phyloP scores from a whole-genome alignment of 805 yeast genomes.

The Lachancea quebecensis region DNA sequence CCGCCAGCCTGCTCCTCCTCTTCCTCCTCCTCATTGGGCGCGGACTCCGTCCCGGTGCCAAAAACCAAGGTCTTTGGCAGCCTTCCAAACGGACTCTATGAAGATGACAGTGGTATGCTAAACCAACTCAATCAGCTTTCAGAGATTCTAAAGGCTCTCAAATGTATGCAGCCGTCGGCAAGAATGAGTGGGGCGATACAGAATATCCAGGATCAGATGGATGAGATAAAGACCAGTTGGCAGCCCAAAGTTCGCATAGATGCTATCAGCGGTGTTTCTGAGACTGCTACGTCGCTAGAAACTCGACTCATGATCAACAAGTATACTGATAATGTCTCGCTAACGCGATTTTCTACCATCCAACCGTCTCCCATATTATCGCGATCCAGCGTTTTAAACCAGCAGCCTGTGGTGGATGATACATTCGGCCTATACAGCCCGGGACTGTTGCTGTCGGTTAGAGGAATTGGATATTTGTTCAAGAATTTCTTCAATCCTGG shows the following conservation, averaged over 20 bases:
- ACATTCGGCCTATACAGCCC: slow-evolving; percentile 29
- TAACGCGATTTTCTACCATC: slow-evolving; percentile 18
- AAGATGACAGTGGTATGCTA: slow-evolving; percentile 17
- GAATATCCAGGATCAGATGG: slow-evolving; percentile 14
- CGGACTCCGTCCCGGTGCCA: no score
- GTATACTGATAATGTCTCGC: slow-evolving; percentile 17
- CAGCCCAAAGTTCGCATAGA: slow-evolving; percentile 17
- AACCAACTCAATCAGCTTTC: slow-evolving; percentile 12
- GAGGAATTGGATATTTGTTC: slow-evolving; percentile 26
- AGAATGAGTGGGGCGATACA: slow-evolving; percentile 11
- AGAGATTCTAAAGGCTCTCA: background rate
- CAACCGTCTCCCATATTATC: slow-evolving; percentile 6
- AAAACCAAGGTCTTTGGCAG: background rate
- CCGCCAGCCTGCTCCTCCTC: no score
- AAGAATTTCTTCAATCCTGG: slow-evolving; percentile 11
- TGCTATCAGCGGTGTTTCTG: background rate
- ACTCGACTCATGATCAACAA: slow-evolving; percentile 25
- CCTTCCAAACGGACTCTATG: slow-evolving; percentile 14
- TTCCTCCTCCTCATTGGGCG: no score
- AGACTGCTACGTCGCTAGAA: slow-evolving; percentile 19
- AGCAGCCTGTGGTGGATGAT: slow-evolving; percentile 25
- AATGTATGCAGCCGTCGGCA: background rate
- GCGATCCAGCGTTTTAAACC: slow-evolving; percentile 2
- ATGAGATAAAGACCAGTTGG: slow-evolving; percentile 14
- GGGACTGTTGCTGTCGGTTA: slow-evolving; percentile 22